Base-by-base conservation (phyloP, 352 stramenopile species). In the Phytophthora sojae region DNA sequence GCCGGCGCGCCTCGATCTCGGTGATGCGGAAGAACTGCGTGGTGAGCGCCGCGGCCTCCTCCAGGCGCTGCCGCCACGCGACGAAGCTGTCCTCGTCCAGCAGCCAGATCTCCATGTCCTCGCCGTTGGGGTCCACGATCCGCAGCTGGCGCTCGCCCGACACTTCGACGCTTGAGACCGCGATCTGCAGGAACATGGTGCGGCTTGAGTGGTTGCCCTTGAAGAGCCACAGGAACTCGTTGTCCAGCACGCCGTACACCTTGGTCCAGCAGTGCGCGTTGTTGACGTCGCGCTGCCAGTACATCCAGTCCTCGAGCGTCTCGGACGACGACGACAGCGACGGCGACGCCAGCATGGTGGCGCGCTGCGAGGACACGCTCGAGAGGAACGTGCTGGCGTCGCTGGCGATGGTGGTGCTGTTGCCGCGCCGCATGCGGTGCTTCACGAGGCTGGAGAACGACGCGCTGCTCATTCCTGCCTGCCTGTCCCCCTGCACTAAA, bases 221-320 rank as follows among this genome's bases (percentile, higher is more conserved):
- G 64, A 93, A 93, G 29, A 95, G 80, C 80, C 86, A 91, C 56
- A 95, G 65, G 64, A 95, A 93, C 66, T 95, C 87, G 64, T 90
- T 86, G 73, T 95, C 81, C 12, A 93, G 75, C 61, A 93, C 85
- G 45, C 72, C 85, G 69, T 89, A 95, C 23, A 95, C 85, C 60
- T 92, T 93, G 57, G 85, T 95, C 87, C 87, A 95, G 81, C 87
- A 92, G 63, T 83, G 73, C 25, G 71, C 67, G 53, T 93, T 87
- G 62, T 57, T 75, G 25, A 79, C 81, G 58, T 95, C 87, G 23
- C 87, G 87, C 68, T 95, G 83, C 87, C 87, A 95, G 80, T 95
- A 93, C 69, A 95, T 86, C 87, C 87, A 95, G 64, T 92, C 84
- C 58, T 93, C 82, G 2, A 93, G 70, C 44, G 73, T 74, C 23